A percentile compares a stretch with the other conserved stretches of the same genome.
These are phyloP conservation scores for Rubia tinctorum DNA, from an alignment of 305 asterid genomes.

Conservation along the genomic window DNA sequence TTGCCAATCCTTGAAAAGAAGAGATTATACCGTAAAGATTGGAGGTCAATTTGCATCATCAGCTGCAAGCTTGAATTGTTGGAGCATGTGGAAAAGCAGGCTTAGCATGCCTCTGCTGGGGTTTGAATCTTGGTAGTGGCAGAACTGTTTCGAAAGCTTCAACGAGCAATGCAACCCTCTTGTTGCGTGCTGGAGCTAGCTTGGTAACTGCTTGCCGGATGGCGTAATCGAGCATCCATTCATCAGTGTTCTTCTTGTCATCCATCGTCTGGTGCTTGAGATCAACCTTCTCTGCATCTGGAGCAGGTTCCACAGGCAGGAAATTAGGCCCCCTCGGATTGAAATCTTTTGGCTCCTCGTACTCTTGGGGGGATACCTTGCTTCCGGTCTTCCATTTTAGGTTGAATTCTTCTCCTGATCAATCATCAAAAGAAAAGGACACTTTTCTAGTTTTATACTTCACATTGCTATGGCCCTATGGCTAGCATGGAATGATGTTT, in stretches of 20 bases:
- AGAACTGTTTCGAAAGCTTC: slow-evolving; percentile 84
- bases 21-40: background rate
- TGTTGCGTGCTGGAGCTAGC: slow-evolving; percentile 72
- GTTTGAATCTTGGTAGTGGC: slow-evolving; percentile 51
- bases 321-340: slow-evolving; percentile 79
- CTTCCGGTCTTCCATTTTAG: slow-evolving; percentile 24
- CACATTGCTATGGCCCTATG: background rate
- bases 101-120: slow-evolving; percentile 33
- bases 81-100: slow-evolving; percentile 33
- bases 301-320: slow-evolving; percentile 53
- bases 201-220: slow-evolving; percentile 68
- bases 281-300: slow-evolving; percentile 73
- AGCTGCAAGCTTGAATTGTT: slow-evolving; percentile 66
- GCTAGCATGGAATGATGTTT: background rate
- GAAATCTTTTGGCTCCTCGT: slow-evolving; percentile 42
- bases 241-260: slow-evolving; percentile 67
- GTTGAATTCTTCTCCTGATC: slow-evolving; percentile 6
- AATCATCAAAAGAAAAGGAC: slow-evolving; percentile 1
- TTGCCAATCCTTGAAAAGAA: background rate
- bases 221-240: slow-evolving; percentile 90
- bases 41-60: slow-evolving; percentile 31
- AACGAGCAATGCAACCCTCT: slow-evolving; percentile 72
- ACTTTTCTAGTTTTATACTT: slow-evolving; percentile 2
- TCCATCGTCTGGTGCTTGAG: slow-evolving; percentile 75
- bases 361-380: slow-evolving; percentile 31